Conservation (phyloP, 2,329 filamentous ascomycete genomes). For the Ophiocordyceps camponoti-floridani region DNA sequence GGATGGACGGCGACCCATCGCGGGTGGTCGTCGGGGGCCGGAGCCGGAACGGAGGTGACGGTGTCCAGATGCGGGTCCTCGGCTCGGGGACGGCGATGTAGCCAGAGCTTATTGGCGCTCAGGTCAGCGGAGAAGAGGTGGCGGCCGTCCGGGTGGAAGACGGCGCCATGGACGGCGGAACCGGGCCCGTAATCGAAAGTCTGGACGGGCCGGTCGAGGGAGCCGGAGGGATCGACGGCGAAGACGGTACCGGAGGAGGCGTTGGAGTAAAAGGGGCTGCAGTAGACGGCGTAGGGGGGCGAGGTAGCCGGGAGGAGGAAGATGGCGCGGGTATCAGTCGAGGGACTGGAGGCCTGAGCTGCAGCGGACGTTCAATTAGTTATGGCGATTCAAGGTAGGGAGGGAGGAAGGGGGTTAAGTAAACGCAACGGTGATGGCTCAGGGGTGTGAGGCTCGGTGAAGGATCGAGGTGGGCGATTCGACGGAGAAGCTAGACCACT, state of each 20-base stretch:
- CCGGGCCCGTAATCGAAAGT: slow-evolving; percentile 54
- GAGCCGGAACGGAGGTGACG: slow-evolving; percentile 56
- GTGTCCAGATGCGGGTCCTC: slow-evolving; percentile 32
- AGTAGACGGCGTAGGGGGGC: slow-evolving; percentile 68
- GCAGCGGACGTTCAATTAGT: slow-evolving; percentile 3
- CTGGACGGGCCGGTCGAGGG: slow-evolving; percentile 46
- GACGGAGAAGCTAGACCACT: slow-evolving; percentile 71
- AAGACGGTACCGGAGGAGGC: slow-evolving; percentile 71
- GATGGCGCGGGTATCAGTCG: slow-evolving; percentile 75
- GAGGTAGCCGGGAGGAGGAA: slow-evolving; percentile 68
- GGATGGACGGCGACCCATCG: slow-evolving; percentile 79
- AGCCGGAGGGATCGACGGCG: slow-evolving; percentile 34
- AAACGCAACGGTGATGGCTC: slow-evolving; percentile 46
- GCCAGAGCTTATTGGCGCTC: slow-evolving; percentile 67
- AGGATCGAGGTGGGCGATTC: slow-evolving; percentile 58
- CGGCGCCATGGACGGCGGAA: slow-evolving; percentile 67
- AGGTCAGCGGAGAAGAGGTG: slow-evolving; percentile 70
- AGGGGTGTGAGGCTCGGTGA: slow-evolving; percentile 60
- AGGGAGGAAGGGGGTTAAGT: slow-evolving; percentile 11
- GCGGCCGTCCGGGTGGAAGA: slow-evolving; percentile 55
- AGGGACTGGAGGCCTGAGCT: slow-evolving; percentile 49
- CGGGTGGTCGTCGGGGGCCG: slow-evolving; percentile 56
- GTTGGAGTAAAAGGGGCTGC: slow-evolving; percentile 78
- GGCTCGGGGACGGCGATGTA: slow-evolving; percentile 47
- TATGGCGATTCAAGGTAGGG: neutral